Evolutionary conservation across 306 rosid species (phyloP).

Genomic region (Begonia loranthoides): DNA sequence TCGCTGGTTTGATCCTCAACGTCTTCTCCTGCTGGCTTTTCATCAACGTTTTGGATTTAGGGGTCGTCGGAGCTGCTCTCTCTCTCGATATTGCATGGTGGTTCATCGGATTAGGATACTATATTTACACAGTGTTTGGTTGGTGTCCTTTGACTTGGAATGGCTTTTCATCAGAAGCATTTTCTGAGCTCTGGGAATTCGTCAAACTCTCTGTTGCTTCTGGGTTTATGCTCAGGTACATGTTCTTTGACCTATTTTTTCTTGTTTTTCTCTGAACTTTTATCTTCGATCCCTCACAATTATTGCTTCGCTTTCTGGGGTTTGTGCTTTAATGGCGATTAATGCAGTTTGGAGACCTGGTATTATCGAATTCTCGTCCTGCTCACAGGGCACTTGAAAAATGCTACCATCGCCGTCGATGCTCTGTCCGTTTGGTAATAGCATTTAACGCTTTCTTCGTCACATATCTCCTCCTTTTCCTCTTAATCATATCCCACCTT

Average conservation of each 20-base stretch:
- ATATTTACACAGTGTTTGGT: conserved; percentile 20
- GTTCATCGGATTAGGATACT: conserved; percentile 19
- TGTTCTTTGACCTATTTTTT: neutral
- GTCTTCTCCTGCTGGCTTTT: conserved; percentile 23
- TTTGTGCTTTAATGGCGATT: neutral
- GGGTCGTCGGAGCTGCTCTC: conserved; percentile 34
- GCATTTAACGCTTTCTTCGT: too few species aligned
- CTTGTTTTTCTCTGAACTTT: too few species aligned
- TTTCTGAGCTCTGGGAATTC: conserved; percentile 41
- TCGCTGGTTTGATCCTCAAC: conserved; percentile 21
- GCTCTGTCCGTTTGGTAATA: conserved; percentile 58
- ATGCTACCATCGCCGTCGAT: conserved; percentile 56
- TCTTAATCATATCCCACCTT: too few species aligned
- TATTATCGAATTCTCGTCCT: conserved; percentile 45
- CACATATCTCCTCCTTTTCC: too few species aligned
- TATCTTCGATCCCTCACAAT: neutral
- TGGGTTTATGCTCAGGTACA: conserved; percentile 46
- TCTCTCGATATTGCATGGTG: conserved; percentile 38
- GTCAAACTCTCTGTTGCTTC: conserved; percentile 42
- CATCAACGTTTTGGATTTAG: conserved; percentile 27
- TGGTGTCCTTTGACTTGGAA: conserved; percentile 48
- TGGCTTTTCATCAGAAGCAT: conserved; percentile 36
- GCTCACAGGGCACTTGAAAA: conserved; percentile 48
- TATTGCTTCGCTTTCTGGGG: neutral
- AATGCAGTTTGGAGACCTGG: conserved; percentile 59